Conservation (phyloP, 805 yeast genomes). For the Candida glaebosa region DNA sequence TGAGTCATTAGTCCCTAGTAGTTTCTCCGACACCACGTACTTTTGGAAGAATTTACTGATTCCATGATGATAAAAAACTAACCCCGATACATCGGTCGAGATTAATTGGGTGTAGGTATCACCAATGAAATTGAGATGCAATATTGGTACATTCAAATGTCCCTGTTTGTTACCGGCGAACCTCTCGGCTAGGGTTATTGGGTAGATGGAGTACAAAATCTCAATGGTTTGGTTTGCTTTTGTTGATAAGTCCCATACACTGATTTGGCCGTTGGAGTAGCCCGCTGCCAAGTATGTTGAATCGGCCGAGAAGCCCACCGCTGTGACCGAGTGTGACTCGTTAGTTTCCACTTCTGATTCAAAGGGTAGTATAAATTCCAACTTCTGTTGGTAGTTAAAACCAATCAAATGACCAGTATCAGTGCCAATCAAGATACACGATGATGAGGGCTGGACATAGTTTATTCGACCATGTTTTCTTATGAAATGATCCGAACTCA, state of each 20-base stretch:
- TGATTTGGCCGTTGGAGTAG: slow-evolving; percentile 57
- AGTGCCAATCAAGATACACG: slow-evolving; percentile 65
- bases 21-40: slow-evolving; percentile 43
- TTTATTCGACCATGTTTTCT: not conserved
- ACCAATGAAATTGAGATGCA: slow-evolving; percentile 25
- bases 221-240: slow-evolving; percentile 41
- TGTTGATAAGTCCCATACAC: slow-evolving; percentile 57
- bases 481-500: not conserved
- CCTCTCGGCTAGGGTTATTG: slow-evolving; percentile 23
- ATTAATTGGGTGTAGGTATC: slow-evolving; percentile 26
- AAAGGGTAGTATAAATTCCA: slow-evolving; percentile 42
- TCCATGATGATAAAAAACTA: slow-evolving; percentile 63
- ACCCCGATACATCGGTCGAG: slow-evolving; percentile 31
- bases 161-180: slow-evolving; percentile 24
- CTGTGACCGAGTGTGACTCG: slow-evolving; percentile 35
- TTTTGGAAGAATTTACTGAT: slow-evolving; percentile 53
- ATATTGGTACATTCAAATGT: slow-evolving; percentile 26
- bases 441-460: slow-evolving; percentile 22
- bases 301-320: slow-evolving; percentile 62
- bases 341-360: slow-evolving; percentile 1
- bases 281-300: slow-evolving; percentile 71
- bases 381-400: slow-evolving; percentile 65
- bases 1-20: slow-evolving; percentile 47
- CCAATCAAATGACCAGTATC: slow-evolving; percentile 58
- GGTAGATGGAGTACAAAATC: slow-evolving; percentile 41